phyloP scores from a whole-genome alignment of 169 alveolate genomes.

The Plasmodium relictum region DNA sequence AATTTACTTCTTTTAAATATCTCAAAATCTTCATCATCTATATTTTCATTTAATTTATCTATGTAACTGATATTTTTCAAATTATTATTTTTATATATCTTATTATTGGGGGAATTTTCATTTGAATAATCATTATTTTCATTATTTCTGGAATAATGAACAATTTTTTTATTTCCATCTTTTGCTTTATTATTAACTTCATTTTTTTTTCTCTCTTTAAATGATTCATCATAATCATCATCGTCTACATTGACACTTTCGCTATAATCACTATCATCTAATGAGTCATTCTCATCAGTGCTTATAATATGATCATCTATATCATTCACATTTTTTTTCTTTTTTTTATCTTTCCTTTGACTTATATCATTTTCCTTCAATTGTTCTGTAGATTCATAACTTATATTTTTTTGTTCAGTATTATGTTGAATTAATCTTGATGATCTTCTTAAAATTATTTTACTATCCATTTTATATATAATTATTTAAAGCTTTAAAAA shows the following conservation, averaged over 20 bases:
- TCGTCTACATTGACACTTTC: constrained; percentile 17
- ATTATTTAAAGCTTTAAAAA: constrained; percentile 4
- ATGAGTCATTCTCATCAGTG: constrained; percentile 34
- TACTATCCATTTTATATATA: constrained; percentile 31
- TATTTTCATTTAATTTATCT: constrained; percentile 40
- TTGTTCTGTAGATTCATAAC: constrained; percentile 16
- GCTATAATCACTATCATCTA: constrained; percentile 45
- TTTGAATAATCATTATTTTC: neutral
- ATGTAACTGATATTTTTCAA: constrained; percentile 46
- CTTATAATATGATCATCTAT: neutral
- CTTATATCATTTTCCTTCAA: constrained; percentile 6
- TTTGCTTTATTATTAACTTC: neutral
- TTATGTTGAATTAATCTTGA: constrained; percentile 42
- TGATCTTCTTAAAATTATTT: constrained; percentile 55
- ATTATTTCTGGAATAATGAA: neutral
- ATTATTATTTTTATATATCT: constrained; percentile 1
- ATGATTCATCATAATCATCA: constrained; percentile 11
- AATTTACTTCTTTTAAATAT: constrained; percentile 52
- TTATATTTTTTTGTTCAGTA: constrained; percentile 19
- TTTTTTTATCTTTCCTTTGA: constrained; percentile 6
- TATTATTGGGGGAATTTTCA: neutral
- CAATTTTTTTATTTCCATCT: neutral
- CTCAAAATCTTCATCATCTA: constrained; percentile 75
- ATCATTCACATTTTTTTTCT: constrained; percentile 13
- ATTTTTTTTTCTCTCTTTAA: constrained; percentile 3